Evolutionary conservation across 306 rosid genomes (phyloP).

Genomic region (Lupinus albus): DNA sequence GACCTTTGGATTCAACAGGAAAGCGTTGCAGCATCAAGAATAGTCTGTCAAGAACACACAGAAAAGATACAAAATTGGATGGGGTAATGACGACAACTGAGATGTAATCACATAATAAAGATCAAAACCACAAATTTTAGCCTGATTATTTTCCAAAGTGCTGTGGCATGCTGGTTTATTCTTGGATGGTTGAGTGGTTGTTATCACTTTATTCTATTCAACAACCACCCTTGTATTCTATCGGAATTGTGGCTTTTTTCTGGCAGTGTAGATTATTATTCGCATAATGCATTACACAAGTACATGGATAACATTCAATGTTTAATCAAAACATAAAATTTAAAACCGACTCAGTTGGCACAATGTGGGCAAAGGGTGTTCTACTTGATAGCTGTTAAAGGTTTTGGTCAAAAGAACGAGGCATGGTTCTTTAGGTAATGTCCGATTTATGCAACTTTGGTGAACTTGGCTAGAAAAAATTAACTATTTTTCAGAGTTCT

Average conservation of each 20-base stretch:
- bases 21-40: slow-evolving; percentile 98
- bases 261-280: too few relatives aligned
- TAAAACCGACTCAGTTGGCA: too few relatives aligned
- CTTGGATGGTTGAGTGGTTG: background rate
- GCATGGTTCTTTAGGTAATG: background rate
- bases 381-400: background rate
- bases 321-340: too few relatives aligned
- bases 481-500: slow-evolving; percentile 3
- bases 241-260: too few relatives aligned
- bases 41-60: slow-evolving; percentile 60
- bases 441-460: background rate
- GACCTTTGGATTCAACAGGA: slow-evolving; percentile 97
- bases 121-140: background rate
- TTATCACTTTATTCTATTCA: background rate
- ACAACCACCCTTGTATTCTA: background rate
- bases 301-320: too few relatives aligned
- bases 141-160: background rate
- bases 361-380: background rate
- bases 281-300: too few relatives aligned
- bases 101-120: slow-evolving; percentile 15
- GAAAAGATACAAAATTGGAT: slow-evolving; percentile 3
- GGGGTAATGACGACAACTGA: slow-evolving; percentile 15
- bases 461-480: background rate
- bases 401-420: background rate
- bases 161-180: background rate